Evolutionary conservation across 2,329 filamentous ascomycete genomes (phyloP).

Genomic region (Coleophoma eucalyptorum): DNA sequence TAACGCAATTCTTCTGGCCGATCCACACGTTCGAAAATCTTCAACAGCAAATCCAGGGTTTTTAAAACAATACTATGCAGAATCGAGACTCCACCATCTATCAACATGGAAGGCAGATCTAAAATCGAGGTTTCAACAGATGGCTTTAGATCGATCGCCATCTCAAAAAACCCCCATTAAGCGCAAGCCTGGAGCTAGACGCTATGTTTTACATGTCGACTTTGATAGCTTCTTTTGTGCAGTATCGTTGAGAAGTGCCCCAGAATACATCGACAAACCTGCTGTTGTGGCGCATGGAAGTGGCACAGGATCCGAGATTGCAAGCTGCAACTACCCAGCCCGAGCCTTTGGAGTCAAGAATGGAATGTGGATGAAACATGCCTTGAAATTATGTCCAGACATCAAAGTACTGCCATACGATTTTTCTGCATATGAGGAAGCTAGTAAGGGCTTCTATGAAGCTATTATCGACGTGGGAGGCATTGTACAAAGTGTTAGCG

Average conservation of each 20-base stretch:
- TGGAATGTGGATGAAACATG: constrained; percentile 99
- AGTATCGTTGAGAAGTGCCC: constrained; percentile 76
- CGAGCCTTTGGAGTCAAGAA: constrained; percentile 86
- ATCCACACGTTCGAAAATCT: constrained; percentile 82
- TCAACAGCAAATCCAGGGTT: constrained; percentile 93
- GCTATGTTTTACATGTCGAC: constrained; percentile 92
- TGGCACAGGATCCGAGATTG: constrained; percentile 87
- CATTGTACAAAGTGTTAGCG: constrained; percentile 90
- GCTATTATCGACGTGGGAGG: constrained; percentile 76
- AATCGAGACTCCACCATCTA: constrained; percentile 90
- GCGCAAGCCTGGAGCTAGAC: constrained; percentile 57
- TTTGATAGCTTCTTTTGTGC: constrained; percentile 99
- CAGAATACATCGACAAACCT: constrained; percentile 74
- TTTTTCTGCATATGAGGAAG: constrained; percentile 90
- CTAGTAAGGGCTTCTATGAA: constrained; percentile 84
- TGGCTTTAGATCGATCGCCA: constrained; percentile 66
- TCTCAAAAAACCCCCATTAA: constrained; percentile 43
- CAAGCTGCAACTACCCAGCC: constrained; percentile 94
- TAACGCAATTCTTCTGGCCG: constrained; percentile 78
- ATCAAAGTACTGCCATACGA: constrained; percentile 93
- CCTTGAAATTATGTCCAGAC: constrained; percentile 76
- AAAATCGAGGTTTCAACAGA: constrained; percentile 80
- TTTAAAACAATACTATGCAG: constrained; percentile 88
- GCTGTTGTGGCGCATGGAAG: constrained; percentile 84
- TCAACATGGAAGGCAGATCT: constrained; percentile 96